phyloP scores from a whole-genome alignment of 2,329 filamentous ascomycete species.

The Cladosporium sp. region DNA sequence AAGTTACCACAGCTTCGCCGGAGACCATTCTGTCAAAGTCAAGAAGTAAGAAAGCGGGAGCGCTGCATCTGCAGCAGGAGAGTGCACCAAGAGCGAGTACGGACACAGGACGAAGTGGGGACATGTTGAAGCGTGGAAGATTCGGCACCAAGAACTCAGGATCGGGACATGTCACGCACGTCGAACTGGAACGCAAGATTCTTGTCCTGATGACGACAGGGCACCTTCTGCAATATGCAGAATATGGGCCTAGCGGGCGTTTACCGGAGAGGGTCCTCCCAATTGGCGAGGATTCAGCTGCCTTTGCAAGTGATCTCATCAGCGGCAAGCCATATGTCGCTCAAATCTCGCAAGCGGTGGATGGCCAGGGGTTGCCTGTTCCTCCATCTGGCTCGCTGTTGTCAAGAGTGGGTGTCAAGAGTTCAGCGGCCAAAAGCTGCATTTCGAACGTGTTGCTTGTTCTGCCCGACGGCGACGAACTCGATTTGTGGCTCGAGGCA shows the following conservation, averaged over 20 bases:
- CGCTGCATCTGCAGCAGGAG: constrained; percentile 1
- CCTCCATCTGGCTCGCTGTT: constrained; percentile 58
- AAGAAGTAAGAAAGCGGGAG: constrained; percentile 12
- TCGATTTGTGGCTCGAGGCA: constrained; percentile 70
- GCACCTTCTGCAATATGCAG: constrained; percentile 69
- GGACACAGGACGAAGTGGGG: constrained; percentile 14
- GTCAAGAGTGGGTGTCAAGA: constrained; percentile 59
- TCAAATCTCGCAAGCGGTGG: constrained; percentile 65
- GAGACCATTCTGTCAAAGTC: constrained; percentile 46
- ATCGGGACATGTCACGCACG: constrained; percentile 2
- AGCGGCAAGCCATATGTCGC: constrained; percentile 77
- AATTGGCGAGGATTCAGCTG: constrained; percentile 69
- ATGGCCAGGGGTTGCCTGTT: constrained; percentile 50
- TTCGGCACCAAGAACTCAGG: constrained; percentile 14
- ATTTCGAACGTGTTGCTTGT: constrained; percentile 66
- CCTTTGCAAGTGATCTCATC: constrained; percentile 75
- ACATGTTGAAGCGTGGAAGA: constrained; percentile 16
- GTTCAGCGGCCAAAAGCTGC: constrained; percentile 27
- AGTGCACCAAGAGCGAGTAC: constrained; percentile 11
- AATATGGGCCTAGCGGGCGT: constrained; percentile 65
- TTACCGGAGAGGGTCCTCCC: constrained; percentile 70
- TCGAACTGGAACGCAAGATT: constrained; percentile 63
- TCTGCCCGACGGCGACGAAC: constrained; percentile 66
- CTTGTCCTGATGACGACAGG: constrained; percentile 69
- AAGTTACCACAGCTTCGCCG: constrained; percentile 60